Evolutionary conservation across 164 flowering plant species (phyloP).

Genomic region (Tetrastigma voinierianum): DNA sequence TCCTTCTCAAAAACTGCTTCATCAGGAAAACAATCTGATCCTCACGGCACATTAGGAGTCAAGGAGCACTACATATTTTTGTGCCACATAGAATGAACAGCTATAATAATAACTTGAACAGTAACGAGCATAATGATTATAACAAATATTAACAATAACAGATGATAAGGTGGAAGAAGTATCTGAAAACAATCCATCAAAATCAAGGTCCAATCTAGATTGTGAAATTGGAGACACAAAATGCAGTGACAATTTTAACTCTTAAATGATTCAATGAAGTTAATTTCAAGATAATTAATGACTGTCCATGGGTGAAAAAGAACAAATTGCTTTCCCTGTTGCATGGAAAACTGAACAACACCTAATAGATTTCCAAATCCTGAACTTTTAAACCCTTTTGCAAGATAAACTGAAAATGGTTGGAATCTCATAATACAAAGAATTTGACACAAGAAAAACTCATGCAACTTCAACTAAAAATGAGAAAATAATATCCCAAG

Average conservation of each 20-base stretch:
- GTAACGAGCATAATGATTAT: too few species aligned
- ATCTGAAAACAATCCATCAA: not conserved
- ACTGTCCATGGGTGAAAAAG: not conserved
- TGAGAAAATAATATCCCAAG: too few species aligned
- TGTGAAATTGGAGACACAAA: not conserved
- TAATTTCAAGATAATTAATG: not conserved
- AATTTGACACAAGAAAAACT: too few species aligned
- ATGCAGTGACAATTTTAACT: not conserved
- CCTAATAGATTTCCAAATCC: not conserved
- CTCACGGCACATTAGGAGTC: constrained; percentile 46
- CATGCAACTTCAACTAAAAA: too few species aligned
- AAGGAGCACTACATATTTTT: constrained; percentile 30
- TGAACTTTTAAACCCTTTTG: not conserved
- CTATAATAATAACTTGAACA: not conserved
- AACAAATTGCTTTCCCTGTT: not conserved
- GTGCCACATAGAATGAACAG: not conserved
- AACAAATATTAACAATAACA: not conserved
- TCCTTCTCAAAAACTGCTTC: constrained; percentile 97
- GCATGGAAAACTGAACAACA: not conserved
- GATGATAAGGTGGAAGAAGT: not conserved
- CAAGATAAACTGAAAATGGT: not conserved
- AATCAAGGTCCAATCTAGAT: not conserved
- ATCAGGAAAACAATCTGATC: constrained; percentile 90
- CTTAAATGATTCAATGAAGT: not conserved
- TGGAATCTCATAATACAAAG: too few species aligned